Conservation (phyloP, 2,329 filamentous ascomycete species). For the Penicillium sp. region DNA sequence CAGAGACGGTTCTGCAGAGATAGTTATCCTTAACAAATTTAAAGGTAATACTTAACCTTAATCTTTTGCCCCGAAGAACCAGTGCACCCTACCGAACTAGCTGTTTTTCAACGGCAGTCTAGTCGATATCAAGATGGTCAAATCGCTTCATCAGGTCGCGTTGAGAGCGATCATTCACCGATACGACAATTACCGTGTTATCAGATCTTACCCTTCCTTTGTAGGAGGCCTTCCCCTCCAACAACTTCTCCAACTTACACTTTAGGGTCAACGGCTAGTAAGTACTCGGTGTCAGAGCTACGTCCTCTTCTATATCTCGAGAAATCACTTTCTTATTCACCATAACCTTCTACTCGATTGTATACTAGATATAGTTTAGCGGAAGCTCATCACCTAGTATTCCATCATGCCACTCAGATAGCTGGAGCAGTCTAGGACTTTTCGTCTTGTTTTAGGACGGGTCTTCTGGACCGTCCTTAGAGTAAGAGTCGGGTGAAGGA, state of each 20-base stretch:
- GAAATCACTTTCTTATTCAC: background rate
- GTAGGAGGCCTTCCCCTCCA: background rate
- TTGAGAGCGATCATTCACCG: slow-evolving; percentile 2
- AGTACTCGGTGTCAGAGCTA: background rate
- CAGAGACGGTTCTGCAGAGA: background rate
- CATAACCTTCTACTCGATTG: background rate
- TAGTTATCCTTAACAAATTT: slow-evolving; percentile 6
- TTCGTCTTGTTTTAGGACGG: background rate
- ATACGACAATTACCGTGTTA: background rate
- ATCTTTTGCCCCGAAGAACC: slow-evolving; percentile 4
- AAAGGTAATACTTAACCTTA: slow-evolving; percentile 6
- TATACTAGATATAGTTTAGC: background rate
- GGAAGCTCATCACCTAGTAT: background rate
- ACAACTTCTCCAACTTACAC: background rate
- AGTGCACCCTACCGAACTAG: slow-evolving; percentile 3
- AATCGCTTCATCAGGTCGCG: slow-evolving; percentile 5
- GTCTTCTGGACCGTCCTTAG: background rate
- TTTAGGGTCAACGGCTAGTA: background rate
- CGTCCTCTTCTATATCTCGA: background rate
- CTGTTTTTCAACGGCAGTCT: slow-evolving; percentile 9
- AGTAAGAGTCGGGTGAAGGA: background rate
- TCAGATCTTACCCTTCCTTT: background rate
- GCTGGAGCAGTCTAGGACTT: background rate
- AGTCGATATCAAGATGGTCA: slow-evolving; percentile 9
- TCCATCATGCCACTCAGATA: background rate